Evolutionary conservation across 2,329 filamentous ascomycete genomes (phyloP), one percentile per base, ranked within the genome.

Genomic region (Neonectria faginata): DNA sequence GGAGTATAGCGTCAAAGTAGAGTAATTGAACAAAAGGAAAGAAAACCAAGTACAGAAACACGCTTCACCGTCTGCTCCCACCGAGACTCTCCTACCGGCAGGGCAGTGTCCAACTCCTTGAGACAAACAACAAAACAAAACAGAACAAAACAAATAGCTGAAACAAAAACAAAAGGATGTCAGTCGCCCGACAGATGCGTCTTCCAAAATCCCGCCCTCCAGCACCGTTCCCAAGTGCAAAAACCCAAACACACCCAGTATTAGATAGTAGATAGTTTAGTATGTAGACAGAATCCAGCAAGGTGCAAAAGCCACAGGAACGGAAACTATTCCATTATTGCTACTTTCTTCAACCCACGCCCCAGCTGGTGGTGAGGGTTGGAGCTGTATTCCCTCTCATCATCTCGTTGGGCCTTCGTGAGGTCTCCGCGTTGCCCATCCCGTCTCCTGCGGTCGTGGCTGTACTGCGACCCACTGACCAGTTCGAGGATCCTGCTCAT

Each of bases 391-490:
- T 60, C 39, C 18, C 6, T 11, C 41, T 42, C 45, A 11, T 64
- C 60, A 69, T 62, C 66, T 61, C 47, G 61, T 66, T 41, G 70
- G 60, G 20, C 67, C 63, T 27, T 73, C 71, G n/a, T n/a, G 16
- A 41, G 62, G 54, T 51, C 72, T 74, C 55, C 75, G 73, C 33
- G 78, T 79, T 59, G 79, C 79, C 78, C 79, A 80, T 4, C 78
- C 78, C 10, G 73, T 79, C 62, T 80, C 78, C 27, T 73, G 71
- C 9, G 71, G 70, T 50, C 76, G 68, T 9, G 75, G 72, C 52
- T 79, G 77, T 33, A 72, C 71, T 11, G 73, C 70, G 36, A 77
- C 65, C 78, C 79, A 80, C 52, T 79, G 78, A 6, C 78, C 78
- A 11, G 78, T 79, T 42, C 72, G 72, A 18, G 73, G 71, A 58